These are phyloP conservation scores for Vaccinium macrocarpon DNA, from an alignment of 148 eudicot species.

Conservation along the genomic window DNA sequence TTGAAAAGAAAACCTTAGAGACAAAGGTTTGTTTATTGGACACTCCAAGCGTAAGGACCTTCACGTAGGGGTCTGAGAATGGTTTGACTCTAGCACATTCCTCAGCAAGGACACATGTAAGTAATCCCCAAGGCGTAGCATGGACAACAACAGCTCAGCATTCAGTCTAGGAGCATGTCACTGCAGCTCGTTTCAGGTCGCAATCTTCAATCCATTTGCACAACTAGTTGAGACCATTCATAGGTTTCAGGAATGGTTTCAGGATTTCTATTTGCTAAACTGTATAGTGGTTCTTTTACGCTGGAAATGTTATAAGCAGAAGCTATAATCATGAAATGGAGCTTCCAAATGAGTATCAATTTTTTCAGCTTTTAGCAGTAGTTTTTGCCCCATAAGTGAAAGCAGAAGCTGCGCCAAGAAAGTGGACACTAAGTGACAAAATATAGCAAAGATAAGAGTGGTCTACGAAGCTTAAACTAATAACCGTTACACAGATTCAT, in stretches of 20 bases:
- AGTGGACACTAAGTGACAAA: no score
- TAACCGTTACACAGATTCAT: no score
- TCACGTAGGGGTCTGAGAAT: slow-evolving; percentile 80
- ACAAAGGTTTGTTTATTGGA: background rate
- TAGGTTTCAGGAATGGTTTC: no score
- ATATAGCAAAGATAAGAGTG: no score
- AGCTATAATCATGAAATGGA: background rate
- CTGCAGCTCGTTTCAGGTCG: slow-evolving; percentile 90
- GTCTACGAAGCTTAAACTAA: no score
- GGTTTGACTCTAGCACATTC: slow-evolving; percentile 93
- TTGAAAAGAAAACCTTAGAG: background rate
- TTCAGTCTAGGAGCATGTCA: slow-evolving; percentile 84
- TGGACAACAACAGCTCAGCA: slow-evolving; percentile 79
- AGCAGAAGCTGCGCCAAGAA: no score
- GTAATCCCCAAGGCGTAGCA: slow-evolving; percentile 72
- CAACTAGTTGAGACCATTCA: slow-evolving; percentile 63
- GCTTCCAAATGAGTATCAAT: slow-evolving; percentile 6
- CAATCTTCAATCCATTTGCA: slow-evolving; percentile 77
- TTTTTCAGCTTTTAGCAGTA: no score
- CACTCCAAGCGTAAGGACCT: slow-evolving; percentile 37
- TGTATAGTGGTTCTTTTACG: slow-evolving; percentile 18
- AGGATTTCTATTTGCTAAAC: slow-evolving; percentile 67
- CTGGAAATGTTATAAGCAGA: background rate
- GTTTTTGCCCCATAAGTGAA: no score
- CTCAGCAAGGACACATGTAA: slow-evolving; percentile 61